phyloP scores from a whole-genome alignment of 768 basidiomycete genomes.

The Hirschioporus abietinus region DNA sequence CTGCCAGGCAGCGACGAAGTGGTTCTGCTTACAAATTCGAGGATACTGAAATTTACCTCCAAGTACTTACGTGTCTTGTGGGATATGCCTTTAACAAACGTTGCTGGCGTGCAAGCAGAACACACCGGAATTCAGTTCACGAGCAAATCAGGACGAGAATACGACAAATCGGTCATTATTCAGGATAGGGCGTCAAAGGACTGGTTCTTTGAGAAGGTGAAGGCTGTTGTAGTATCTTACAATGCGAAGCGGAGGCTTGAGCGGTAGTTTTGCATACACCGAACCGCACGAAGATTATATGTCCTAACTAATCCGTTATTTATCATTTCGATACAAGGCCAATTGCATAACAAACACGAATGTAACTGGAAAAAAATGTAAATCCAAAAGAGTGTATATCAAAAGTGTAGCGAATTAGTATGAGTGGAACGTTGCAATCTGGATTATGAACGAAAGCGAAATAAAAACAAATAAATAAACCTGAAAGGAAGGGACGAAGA shows the following conservation, averaged over 20 bases:
- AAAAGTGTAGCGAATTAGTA: constrained; percentile 4
- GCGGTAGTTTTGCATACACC: constrained; percentile 3
- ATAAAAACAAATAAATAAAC: constrained; percentile 22
- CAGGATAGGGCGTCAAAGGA: constrained; percentile 67
- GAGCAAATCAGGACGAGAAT: constrained; percentile 69
- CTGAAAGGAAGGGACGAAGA: constrained; percentile 10
- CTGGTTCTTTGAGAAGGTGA: constrained; percentile 80
- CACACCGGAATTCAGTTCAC: constrained; percentile 87
- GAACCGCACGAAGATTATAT: background rate
- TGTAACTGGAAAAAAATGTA: background rate
- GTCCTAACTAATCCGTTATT: background rate
- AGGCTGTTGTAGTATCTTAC: constrained; percentile 69
- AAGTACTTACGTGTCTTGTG: constrained; percentile 81
- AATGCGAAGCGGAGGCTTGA: constrained; percentile 75
- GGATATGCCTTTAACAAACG: constrained; percentile 84
- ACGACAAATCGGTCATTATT: constrained; percentile 73
- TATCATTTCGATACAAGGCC: background rate
- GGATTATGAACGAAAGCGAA: constrained; percentile 5
- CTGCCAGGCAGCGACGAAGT: constrained; percentile 76
- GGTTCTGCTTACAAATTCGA: constrained; percentile 70
- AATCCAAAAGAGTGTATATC: constrained; percentile 9
- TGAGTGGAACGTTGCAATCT: constrained; percentile 6
- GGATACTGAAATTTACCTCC: constrained; percentile 81
- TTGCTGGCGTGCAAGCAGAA: constrained; percentile 85
- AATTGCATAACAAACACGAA: background rate